Conservation (phyloP, 257 asterid species). For the Capsicum pubescens region DNA sequence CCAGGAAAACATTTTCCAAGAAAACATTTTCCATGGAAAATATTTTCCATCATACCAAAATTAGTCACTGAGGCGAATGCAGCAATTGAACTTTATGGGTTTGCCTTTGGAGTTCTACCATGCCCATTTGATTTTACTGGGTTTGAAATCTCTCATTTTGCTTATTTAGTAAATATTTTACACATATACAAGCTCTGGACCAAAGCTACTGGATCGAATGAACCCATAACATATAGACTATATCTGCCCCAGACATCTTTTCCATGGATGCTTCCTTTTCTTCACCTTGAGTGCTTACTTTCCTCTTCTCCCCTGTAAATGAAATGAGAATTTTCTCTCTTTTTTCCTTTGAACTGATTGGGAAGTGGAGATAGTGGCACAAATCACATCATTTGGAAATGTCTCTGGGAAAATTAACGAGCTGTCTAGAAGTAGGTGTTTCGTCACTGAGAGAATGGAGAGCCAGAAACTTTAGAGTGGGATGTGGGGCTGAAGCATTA, state of each 20-base stretch:
- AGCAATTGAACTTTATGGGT: not conserved
- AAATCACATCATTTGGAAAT: not conserved
- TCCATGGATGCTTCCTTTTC: not conserved
- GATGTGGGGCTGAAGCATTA: constrained; percentile 13
- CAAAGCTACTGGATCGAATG: not conserved
- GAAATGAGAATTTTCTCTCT: not conserved
- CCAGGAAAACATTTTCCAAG: too few species aligned
- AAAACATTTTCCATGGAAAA: too few species aligned
- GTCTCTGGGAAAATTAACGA: not conserved
- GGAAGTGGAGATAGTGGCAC: not conserved
- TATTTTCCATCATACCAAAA: not conserved
- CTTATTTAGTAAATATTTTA: not conserved
- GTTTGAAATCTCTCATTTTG: not conserved
- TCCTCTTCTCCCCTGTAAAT: not conserved
- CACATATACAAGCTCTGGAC: not conserved
- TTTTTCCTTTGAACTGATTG: not conserved
- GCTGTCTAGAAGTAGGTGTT: not conserved
- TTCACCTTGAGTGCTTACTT: not conserved
- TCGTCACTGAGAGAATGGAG: constrained; percentile 8
- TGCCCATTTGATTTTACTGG: not conserved
- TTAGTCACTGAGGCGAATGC: not conserved
- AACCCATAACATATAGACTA: not conserved
- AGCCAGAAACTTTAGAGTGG: not conserved
- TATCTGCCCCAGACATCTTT: not conserved
- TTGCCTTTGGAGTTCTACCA: not conserved